Evolutionary conservation across 2,329 filamentous ascomycete species (phyloP).

Genomic region (Salinomyces thailandicus): DNA sequence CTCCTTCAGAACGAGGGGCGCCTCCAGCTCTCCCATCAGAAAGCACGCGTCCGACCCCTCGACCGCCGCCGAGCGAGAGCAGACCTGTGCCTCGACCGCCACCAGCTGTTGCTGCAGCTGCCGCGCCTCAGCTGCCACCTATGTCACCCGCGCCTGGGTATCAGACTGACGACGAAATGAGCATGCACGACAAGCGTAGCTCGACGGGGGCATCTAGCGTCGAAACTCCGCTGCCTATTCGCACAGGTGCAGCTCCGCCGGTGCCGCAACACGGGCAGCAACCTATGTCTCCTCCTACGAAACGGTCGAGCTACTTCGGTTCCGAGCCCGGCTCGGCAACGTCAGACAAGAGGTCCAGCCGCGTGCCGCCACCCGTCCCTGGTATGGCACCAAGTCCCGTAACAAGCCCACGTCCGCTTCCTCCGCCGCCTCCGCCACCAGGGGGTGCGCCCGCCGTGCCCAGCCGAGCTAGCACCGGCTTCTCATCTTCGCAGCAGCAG

Average conservation of each 20-base stretch:
- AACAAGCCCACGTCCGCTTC: conserved; percentile 27
- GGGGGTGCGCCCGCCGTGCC: conserved; percentile 24
- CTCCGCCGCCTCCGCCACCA: conserved; percentile 41
- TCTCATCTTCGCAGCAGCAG: conserved; percentile 8
- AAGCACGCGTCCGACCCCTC: conserved; percentile 30
- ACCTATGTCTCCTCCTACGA: conserved; percentile 22
- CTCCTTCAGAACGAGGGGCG: conserved; percentile 14
- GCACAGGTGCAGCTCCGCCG: conserved; percentile 26
- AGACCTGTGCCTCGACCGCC: conserved; percentile 51
- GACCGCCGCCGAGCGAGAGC: conserved; percentile 29
- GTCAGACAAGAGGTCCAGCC: conserved; percentile 28
- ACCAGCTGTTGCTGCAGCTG: conserved; percentile 18
- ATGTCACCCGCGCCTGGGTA: conserved; percentile 66
- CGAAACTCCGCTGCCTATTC: conserved; percentile 21
- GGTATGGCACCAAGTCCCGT: conserved; percentile 22
- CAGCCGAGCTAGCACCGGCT: conserved; percentile 25
- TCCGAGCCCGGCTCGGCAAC: conserved; percentile 26
- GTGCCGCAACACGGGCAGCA: conserved; percentile 13
- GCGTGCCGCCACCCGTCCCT: conserved; percentile 26
- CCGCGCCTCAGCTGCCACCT: conserved; percentile 6
- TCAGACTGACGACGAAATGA: conserved; percentile 81
- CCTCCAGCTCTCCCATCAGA: conserved; percentile 27
- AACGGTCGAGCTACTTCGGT: conserved; percentile 32
- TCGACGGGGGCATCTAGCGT: conserved; percentile 28
- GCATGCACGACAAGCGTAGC: conserved; percentile 35